These are phyloP conservation scores for Lactarius vividus DNA, from an alignment of 768 basidiomycete genomes.

Conservation along the genomic window DNA sequence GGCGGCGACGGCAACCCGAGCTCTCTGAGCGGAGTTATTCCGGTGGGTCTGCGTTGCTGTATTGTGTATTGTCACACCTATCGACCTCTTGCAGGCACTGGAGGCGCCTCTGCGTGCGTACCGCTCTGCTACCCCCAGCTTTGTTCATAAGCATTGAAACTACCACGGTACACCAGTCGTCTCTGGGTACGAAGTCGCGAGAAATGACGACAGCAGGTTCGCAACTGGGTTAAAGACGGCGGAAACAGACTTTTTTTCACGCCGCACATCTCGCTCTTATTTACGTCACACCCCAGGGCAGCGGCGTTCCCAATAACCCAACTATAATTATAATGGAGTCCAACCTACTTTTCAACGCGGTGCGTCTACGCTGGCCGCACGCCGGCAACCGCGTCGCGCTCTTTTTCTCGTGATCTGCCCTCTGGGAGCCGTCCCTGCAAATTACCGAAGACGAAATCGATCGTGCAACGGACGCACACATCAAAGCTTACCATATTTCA, in stretches of 20 bases:
- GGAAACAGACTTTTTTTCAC: slow-evolving; percentile 31
- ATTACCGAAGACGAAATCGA: slow-evolving; percentile 39
- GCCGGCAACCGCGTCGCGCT: slow-evolving; percentile 41
- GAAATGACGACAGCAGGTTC: slow-evolving; percentile 31
- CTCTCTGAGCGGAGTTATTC: no score
- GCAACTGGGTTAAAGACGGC: slow-evolving; percentile 36
- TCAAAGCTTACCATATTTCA: slow-evolving; percentile 39
- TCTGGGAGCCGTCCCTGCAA: slow-evolving; percentile 41
- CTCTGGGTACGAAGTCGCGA: slow-evolving; percentile 41
- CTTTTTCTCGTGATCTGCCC: slow-evolving; percentile 36
- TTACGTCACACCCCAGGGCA: slow-evolving; percentile 31
- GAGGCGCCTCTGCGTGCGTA: slow-evolving; percentile 42
- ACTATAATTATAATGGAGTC: slow-evolving; percentile 36
- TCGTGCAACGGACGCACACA: slow-evolving; percentile 34
- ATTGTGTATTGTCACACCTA: background rate
- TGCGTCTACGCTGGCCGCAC: slow-evolving; percentile 34
- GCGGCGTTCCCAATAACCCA: slow-evolving; percentile 36
- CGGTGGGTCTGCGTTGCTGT: background rate
- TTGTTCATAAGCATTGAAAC: background rate
- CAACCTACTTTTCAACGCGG: slow-evolving; percentile 35
- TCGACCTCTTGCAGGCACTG: slow-evolving; percentile 34
- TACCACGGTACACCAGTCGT: slow-evolving; percentile 30
- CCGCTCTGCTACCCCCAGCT: background rate
- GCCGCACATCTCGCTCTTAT: background rate
- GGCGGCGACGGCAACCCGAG: no score